phyloP scores from a whole-genome alignment of 768 basidiomycete species.

The Fistulinella prunicolor region DNA sequence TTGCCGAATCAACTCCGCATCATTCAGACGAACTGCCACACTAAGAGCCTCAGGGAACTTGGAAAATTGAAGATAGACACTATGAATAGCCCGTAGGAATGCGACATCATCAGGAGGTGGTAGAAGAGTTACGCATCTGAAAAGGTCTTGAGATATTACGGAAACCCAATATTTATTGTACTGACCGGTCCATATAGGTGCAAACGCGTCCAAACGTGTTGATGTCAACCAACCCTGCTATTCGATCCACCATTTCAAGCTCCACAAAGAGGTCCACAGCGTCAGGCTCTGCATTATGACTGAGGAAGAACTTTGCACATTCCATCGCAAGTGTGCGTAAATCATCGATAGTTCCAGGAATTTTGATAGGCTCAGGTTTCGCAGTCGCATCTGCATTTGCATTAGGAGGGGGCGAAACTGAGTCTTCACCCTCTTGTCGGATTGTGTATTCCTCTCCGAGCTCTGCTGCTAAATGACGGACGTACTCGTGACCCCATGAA shows the following conservation, averaged over 20 bases:
- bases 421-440: conserved; percentile 56
- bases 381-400: conserved; percentile 29
- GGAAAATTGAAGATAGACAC: conserved; percentile 81
- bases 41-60: conserved; percentile 91
- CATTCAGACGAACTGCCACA: conserved; percentile 81
- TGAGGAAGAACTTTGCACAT: conserved; percentile 85
- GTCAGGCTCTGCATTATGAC: conserved; percentile 97
- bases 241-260: conserved; percentile 81
- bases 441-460: conserved; percentile 87
- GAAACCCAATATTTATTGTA: conserved; percentile 3
- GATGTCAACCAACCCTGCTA: conserved; percentile 75
- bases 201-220: conserved; percentile 90
- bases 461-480: conserved; percentile 94
- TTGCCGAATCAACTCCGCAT: conserved; percentile 72
- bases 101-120: conserved; percentile 89
- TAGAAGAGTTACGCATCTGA: conserved; percentile 82
- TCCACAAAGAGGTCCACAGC: conserved; percentile 95
- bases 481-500: conserved; percentile 99
- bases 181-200: conserved; percentile 91
- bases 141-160: conserved; percentile 3
- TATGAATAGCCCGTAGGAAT: conserved; percentile 86
- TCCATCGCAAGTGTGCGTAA: conserved; percentile 74
- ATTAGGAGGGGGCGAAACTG: conserved; percentile 19
- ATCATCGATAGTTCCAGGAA: conserved; percentile 63
- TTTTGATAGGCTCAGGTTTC: conserved; percentile 31